A percentile compares a stretch with the other conserved stretches of the same genome.
These are phyloP conservation scores for Leishmania aethiopica DNA, from an alignment of 208 protist genomes.

Conservation along the genomic window DNA sequence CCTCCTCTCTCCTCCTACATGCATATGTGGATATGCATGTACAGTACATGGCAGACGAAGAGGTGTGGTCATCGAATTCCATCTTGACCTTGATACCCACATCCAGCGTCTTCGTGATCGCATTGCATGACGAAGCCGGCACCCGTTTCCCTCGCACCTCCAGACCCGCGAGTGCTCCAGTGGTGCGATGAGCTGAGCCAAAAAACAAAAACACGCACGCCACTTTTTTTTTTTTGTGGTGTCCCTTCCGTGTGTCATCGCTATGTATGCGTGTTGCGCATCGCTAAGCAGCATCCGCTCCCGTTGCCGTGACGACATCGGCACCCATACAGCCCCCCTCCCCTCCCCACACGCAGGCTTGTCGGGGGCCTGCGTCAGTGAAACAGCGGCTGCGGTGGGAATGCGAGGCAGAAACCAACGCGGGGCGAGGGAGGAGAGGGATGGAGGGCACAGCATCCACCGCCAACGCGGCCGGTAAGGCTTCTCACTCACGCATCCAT, in stretches of 20 bases:
- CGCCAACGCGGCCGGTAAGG: neutral
- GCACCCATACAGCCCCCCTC: neutral
- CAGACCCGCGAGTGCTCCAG: neutral
- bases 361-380: neutral
- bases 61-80: neutral
- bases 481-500: constrained; percentile 37
- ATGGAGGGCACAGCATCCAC: neutral
- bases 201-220: neutral
- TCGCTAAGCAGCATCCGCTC: neutral
- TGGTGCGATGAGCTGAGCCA: neutral
- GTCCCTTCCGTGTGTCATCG: no score
- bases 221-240: no score
- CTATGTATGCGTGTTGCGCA: neutral
- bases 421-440: neutral
- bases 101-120: neutral
- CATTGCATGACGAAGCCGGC: neutral
- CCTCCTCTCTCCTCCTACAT: neutral
- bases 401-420: neutral
- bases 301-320: neutral
- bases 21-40: neutral
- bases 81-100: neutral
- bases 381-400: neutral
- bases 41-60: neutral
- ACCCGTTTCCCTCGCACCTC: neutral
- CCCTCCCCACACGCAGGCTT: neutral